Evolutionary conservation across 1,284 basidiomycete genomes (phyloP), one percentile per base, ranked within the genome.

Genomic region (Pisolithus thermaeus): DNA sequence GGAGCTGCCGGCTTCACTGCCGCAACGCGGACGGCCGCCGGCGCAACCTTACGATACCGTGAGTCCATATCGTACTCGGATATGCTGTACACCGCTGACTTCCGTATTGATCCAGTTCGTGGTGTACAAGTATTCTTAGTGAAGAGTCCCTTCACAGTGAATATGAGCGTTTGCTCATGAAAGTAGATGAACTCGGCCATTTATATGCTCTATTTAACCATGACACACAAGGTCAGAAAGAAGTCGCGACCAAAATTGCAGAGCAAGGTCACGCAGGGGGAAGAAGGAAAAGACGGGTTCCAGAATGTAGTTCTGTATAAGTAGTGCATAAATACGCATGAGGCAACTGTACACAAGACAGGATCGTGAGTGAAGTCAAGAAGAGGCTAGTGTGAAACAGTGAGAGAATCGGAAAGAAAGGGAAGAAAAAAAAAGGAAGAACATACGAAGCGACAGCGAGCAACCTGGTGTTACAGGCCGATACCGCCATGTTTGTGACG

Each of bases 1-100:
- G 1, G 82, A 86, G 65, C 69, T 84, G 52, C 76, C 76, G 0
- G 74, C 80, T 53, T 80, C 77, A 49, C 61, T 85, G 56, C 80
- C 83, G 12, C 66, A 64, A 27, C 73, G 72, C 57, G 84, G 84
- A 0, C 66, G 73, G 58, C 65, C 71, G 3, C 78, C 84, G 14
- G 47, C 63, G 50, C 69, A 70, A 46, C 84, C 83, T 38, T 87
- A 87, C 65, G 72, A 77, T 22, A 64, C 61, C 44, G 83, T 87
- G 55, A 64, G 80, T 72, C 6, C 25, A 47, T 38, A 43, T 44
- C 25, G 14, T 28, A 42, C 39, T 48, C 47, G 28, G 40, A 20
- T 20, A 20, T 35, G 20, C 8, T 51, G 22, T n/a, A 47, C 56
- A 23, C 55, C 49, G 38, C 22, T 37, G 36, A 50, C 39, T 25